Conservation (phyloP, 305 asterid species). For the Fraxinus baroniana region DNA sequence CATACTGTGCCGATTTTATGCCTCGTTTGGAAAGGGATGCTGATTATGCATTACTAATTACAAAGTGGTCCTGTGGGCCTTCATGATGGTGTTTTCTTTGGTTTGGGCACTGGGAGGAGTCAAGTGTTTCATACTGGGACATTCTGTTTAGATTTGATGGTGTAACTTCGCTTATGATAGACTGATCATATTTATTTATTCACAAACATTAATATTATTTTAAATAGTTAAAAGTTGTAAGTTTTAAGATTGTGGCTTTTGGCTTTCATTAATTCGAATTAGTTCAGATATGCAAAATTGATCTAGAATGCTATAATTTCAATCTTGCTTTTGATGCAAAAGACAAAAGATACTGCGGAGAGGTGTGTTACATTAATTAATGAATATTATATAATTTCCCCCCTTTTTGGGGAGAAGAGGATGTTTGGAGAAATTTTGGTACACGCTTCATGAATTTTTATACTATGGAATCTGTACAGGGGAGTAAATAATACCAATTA, state of each 20-base stretch:
- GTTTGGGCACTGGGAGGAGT: conserved; percentile 14
- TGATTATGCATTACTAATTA: neutral
- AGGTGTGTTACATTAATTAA: neutral
- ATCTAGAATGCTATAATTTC: neutral
- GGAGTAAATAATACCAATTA: neutral
- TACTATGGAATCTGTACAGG: neutral
- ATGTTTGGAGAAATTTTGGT: neutral
- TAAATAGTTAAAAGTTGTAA: neutral
- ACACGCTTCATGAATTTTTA: neutral
- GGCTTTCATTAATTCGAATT: neutral
- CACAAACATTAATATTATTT: neutral
- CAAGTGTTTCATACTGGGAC: neutral
- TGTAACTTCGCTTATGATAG: neutral
- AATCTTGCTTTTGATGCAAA: neutral
- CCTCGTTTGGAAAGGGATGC: neutral
- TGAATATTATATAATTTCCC: neutral
- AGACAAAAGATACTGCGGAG: neutral
- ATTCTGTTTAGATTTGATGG: neutral
- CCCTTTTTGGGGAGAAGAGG: neutral
- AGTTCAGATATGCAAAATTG: conserved; percentile 8
- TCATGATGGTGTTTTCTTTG: neutral
- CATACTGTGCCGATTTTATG: neutral
- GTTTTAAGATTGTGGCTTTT: neutral
- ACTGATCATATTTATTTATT: neutral
- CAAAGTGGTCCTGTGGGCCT: neutral